Conservation (phyloP, 306 rosid genomes). For the Herpetospermum pedunculosum region DNA sequence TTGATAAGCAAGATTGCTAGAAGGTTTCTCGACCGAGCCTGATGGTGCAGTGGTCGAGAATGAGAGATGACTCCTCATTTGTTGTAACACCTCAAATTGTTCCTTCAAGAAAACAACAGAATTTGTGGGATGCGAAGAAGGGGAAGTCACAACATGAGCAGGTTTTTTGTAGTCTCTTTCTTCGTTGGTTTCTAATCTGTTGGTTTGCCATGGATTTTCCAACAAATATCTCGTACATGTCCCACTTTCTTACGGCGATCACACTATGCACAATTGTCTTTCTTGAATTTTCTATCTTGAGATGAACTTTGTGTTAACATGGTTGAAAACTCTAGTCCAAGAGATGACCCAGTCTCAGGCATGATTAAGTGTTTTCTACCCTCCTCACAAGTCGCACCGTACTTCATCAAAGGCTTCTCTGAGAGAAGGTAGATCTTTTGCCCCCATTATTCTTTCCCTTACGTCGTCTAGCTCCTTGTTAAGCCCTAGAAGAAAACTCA, state of each 20-base stretch:
- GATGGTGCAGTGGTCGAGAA: no score
- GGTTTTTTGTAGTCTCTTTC: background rate
- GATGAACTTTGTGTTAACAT: background rate
- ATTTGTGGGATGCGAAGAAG: no score
- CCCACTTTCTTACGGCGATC: background rate
- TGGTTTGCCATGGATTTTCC: no score
- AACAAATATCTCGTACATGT: background rate
- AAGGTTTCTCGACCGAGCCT: no score
- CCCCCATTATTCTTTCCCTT: background rate
- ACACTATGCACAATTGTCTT: background rate
- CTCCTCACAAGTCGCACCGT: background rate
- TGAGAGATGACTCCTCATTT: no score
- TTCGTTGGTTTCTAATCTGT: background rate
- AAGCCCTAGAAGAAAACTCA: background rate
- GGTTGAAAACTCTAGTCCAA: background rate
- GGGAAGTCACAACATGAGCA: no score
- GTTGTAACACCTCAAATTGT: no score
- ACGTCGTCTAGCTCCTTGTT: background rate
- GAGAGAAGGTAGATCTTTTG: background rate
- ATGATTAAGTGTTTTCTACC: background rate
- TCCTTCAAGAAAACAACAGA: no score
- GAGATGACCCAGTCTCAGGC: background rate
- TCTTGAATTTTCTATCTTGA: background rate
- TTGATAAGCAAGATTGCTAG: no score
- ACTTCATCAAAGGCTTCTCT: background rate